Percentiles rank a stretch among this genome's conserved stretches.
These are phyloP conservation scores for Collariella sp. DNA, from an alignment of 495 filamentous ascomycete species.

Conservation along the genomic window DNA sequence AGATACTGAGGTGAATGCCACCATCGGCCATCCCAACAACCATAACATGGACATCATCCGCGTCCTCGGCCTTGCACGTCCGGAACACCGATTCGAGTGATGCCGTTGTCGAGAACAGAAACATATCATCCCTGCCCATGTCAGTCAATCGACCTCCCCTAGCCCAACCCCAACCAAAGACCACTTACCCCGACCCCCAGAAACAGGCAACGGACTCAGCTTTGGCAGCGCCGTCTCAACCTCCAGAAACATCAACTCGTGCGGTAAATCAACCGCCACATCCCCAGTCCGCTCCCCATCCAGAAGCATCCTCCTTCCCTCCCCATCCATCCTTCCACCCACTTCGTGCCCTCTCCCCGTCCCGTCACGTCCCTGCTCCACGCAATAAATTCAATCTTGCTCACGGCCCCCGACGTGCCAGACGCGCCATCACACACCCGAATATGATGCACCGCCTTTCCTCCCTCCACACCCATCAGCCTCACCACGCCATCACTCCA, in stretches of 20 bases:
- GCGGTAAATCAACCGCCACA: conserved; percentile 52
- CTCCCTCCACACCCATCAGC: conserved; percentile 64
- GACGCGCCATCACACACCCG: conserved; percentile 24
- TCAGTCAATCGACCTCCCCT: conserved; percentile 14
- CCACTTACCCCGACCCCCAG: conserved; percentile 50
- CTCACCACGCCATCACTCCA: conserved; percentile 66
- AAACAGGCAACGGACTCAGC: conserved; percentile 56
- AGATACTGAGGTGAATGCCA: conserved; percentile 73
- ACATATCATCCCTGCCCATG: conserved; percentile 51
- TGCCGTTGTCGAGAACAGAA: conserved; percentile 56
- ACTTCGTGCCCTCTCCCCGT: conserved; percentile 28
- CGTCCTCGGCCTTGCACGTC: conserved; percentile 49
- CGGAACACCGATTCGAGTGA: conserved; percentile 65
- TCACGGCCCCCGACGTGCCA: conserved; percentile 9
- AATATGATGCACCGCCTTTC: conserved; percentile 68
- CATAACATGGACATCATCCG: conserved; percentile 72
- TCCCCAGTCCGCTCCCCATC: conserved; percentile 22
- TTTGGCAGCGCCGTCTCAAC: conserved; percentile 74
- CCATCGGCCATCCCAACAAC: conserved; percentile 71
- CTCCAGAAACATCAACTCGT: conserved; percentile 69
- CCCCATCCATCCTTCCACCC: not conserved
- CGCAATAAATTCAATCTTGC: conserved; percentile 55
- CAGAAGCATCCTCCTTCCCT: conserved; percentile 29
- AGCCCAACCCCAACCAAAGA: not conserved
- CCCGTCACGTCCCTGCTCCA: conserved; percentile 68